Evolutionary conservation across 176 grass and related monocot genomes (phyloP), one percentile per base, ranked within the genome.

Genomic region (Cenchrus fungigraminus): DNA sequence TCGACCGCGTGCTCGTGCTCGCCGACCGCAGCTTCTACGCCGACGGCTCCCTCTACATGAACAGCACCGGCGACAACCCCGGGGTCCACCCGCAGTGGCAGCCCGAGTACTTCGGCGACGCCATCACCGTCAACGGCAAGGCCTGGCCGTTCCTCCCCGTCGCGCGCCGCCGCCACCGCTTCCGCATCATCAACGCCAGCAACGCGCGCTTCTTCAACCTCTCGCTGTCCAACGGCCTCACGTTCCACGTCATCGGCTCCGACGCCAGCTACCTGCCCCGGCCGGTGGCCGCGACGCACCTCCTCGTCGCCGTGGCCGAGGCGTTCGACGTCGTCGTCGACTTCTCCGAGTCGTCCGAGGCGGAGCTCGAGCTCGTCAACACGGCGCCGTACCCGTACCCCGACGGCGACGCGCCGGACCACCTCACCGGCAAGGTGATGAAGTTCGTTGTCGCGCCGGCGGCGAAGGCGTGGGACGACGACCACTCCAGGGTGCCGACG

Each of bases 121-220:
- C 65, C 79, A 28, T 94, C 73, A 89, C 85, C 50, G 90, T 92
- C 74, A 92, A 94, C 79, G 92, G 92, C 85, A 94, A 92, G 87
- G 92, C 85, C 0, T 94, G 92, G 90, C 92, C 92, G 28, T 90
- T 87, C 87, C 90, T 92, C 57, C 17, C 43, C 74, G 92, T 92
- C 62, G 62, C 42, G 0, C 84, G 87, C 74, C 89, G 92, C 12
- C 90, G 74, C 4, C 87, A 94, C 68, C 73, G 92, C 3, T 86
- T 94, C 70, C 90, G 92, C 74, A 29, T 94, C 73, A 79, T 94
- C 74, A 94, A 94, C 87, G 25, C 85, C 50, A 92, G 92, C 87
- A 94, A 94, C 82, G 90, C 90, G 17, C 90, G 92, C 6, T 94
- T 65, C 82, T 92, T 90, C 85, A 92, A 94, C 79, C 90, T 94